Base-by-base conservation (phyloP, 345 rosid species). In the Lenwebbia sp. region DNA sequence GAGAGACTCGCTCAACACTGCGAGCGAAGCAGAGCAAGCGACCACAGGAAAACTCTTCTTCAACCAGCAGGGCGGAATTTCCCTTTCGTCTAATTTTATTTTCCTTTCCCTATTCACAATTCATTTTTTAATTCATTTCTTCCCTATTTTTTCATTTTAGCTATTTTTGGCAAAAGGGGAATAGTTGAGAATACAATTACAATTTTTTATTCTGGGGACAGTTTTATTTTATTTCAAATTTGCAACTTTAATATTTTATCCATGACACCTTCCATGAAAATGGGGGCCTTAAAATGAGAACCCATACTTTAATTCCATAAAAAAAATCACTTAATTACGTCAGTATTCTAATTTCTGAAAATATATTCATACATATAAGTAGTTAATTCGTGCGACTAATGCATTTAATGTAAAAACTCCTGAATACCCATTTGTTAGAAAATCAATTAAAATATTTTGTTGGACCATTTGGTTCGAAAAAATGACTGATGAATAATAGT, bases 321-420 rank as follows among this genome's bases (percentile, higher is more conserved):
- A 52, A 52, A 60, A 0, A 0, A 60, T 62, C 37, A 30, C 0
- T 0, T 2, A 33, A 65, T 33, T 65, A 21, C 0, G 0, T 17
- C 0, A 9, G 1, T 30, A 3, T 65, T 0, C 2, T 1, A 65
- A 9, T 1, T 30, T 17, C 4, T 65, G 17, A 65, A 7, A 30
- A 10, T 2, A 3, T 22, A 30, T 30, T 1, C 12, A 30, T 17
- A 30, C 7, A 30, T 2, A 1, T 65, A 5, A 8, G 21, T 17
- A 9, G 13, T 9, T 65, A 4, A 65, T 65, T 17, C 6, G 0
- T 30, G 12, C 3, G 10, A 65, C 1, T 0, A 4, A 6, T 33
- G 17, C 6, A 33, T 65, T 11, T 65, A 6, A 4, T 17, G 4
- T 17, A 33, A n/a, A n/a, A n/a, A n/a, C n/a, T n/a, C n/a, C n/a